Percentiles rank a stretch among this genome's conserved stretches.
Evolutionary conservation across 371 early-diverging fungal genomes (phyloP).

Genomic region (Mucor mucedo): DNA sequence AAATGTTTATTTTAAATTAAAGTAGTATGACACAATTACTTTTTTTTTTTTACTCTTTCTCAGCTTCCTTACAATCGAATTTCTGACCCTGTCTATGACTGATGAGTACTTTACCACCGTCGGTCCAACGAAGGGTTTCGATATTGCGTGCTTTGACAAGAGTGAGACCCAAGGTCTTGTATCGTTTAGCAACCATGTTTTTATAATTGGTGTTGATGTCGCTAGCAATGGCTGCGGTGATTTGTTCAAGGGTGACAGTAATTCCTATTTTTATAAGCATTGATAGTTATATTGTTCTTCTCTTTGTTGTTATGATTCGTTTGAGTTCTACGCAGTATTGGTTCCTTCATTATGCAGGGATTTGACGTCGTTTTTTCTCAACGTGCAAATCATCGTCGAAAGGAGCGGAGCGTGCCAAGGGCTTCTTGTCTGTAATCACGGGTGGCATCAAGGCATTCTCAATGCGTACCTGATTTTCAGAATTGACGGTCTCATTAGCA

Average conservation of each 20-base stretch:
- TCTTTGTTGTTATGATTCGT: too few relatives aligned
- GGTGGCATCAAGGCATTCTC: slow-evolving; percentile 76
- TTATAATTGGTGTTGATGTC: slow-evolving; percentile 73
- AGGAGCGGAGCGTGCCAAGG: too few relatives aligned
- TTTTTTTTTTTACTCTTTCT: slow-evolving; percentile 62
- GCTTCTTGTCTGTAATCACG: not conserved
- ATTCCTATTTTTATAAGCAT: slow-evolving; percentile 36
- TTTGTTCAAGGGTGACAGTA: slow-evolving; percentile 75
- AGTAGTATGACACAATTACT: slow-evolving; percentile 83
- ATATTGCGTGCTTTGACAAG: slow-evolving; percentile 75
- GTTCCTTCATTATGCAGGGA: too few relatives aligned
- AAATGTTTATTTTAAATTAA: slow-evolving; percentile 43
- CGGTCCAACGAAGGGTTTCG: slow-evolving; percentile 87
- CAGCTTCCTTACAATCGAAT: too few relatives aligned
- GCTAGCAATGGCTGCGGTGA: slow-evolving; percentile 55
- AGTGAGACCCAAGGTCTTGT: slow-evolving; percentile 78
- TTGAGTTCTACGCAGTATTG: too few relatives aligned
- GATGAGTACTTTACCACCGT: slow-evolving; percentile 67
- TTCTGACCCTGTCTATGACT: too few relatives aligned
- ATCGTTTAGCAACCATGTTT: slow-evolving; percentile 81
- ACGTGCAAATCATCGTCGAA: too few relatives aligned
- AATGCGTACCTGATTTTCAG: slow-evolving; percentile 93
- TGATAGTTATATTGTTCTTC: not conserved
- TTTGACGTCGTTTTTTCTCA: too few relatives aligned
- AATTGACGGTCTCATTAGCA: slow-evolving; percentile 76